Conservation (phyloP, 1,284 basidiomycete genomes). For the Crepidotus sp. region DNA sequence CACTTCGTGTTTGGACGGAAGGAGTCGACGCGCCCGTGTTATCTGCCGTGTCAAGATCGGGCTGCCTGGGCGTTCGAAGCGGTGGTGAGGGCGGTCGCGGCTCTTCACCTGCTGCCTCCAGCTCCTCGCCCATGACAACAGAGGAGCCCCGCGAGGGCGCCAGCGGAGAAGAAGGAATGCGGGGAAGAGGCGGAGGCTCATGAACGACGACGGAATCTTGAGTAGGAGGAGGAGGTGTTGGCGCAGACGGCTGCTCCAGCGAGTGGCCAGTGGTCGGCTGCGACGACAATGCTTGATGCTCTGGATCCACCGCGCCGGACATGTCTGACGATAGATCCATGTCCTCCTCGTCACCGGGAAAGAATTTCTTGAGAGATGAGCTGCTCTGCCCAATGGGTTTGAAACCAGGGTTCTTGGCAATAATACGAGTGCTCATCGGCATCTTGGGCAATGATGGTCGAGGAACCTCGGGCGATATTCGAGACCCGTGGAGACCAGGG, state of each 20-base stretch:
- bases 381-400: conserved; percentile 53
- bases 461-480: conserved; percentile 8
- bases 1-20: conserved; percentile 30
- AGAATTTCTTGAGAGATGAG: conserved; percentile 61
- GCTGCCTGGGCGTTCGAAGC: conserved; percentile 2
- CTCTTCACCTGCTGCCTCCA: neutral
- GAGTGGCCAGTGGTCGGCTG: neutral
- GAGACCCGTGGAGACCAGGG: conserved; percentile 13
- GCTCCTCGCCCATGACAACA: conserved; percentile 15
- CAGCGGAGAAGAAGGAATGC: conserved; percentile 9
- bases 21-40: conserved; percentile 13
- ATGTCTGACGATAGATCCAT: conserved; percentile 25
- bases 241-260: neutral
- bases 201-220: neutral
- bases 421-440: conserved; percentile 8
- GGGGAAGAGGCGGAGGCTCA: conserved; percentile 7
- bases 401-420: conserved; percentile 43
- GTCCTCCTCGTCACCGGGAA: conserved; percentile 67
- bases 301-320: conserved; percentile 19
- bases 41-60: conserved; percentile 5
- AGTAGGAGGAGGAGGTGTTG: neutral
- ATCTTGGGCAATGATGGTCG: conserved; percentile 9
- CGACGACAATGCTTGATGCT: conserved; percentile 16
- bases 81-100: neutral
- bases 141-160: conserved; percentile 13